Evolutionary conservation across 2,329 filamentous ascomycete species (phyloP).

Genomic region (Clonostachys solani): DNA sequence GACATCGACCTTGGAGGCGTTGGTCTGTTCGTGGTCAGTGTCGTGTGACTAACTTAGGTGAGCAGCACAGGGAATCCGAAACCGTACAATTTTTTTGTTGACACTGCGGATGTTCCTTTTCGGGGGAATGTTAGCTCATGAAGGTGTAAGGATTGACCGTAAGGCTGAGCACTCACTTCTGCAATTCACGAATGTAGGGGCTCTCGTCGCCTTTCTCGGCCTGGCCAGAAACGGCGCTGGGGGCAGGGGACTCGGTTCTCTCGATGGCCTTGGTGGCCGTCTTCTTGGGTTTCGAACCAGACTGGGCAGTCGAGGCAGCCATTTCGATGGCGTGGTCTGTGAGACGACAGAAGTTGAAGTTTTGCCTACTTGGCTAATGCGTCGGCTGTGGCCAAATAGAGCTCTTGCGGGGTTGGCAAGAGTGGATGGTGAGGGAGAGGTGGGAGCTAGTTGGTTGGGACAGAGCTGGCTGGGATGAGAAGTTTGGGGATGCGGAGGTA

Average conservation of each 20-base stretch:
- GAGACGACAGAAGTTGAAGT: too few relatives aligned
- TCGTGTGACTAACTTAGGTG: not conserved
- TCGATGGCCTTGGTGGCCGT: slow-evolving; percentile 48
- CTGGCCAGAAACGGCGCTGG: slow-evolving; percentile 38
- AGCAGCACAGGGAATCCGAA: slow-evolving; percentile 4
- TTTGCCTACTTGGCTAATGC: too few relatives aligned
- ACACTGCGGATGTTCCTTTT: slow-evolving; percentile 82
- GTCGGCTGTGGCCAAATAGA: too few relatives aligned
- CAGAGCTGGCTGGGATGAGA: not conserved
- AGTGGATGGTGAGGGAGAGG: too few relatives aligned
- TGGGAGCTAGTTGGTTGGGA: not conserved
- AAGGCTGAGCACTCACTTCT: slow-evolving; percentile 62
- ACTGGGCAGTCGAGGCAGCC: slow-evolving; percentile 58
- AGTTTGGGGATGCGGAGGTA: not conserved
- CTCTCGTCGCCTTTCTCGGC: slow-evolving; percentile 64
- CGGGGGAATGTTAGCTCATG: not conserved
- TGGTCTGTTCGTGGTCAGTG: slow-evolving; percentile 41
- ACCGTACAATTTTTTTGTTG: slow-evolving; percentile 87
- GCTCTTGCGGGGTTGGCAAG: too few relatives aligned
- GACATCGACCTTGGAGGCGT: slow-evolving; percentile 67
- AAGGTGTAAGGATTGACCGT: not conserved
- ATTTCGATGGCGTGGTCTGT: slow-evolving; percentile 24
- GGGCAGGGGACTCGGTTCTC: slow-evolving; percentile 51
- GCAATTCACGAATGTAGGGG: slow-evolving; percentile 79
- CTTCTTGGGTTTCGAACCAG: slow-evolving; percentile 69